These are phyloP conservation scores for Cordyceps farinosa DNA, from an alignment of 2,329 filamentous ascomycete species.

Conservation along the genomic window DNA sequence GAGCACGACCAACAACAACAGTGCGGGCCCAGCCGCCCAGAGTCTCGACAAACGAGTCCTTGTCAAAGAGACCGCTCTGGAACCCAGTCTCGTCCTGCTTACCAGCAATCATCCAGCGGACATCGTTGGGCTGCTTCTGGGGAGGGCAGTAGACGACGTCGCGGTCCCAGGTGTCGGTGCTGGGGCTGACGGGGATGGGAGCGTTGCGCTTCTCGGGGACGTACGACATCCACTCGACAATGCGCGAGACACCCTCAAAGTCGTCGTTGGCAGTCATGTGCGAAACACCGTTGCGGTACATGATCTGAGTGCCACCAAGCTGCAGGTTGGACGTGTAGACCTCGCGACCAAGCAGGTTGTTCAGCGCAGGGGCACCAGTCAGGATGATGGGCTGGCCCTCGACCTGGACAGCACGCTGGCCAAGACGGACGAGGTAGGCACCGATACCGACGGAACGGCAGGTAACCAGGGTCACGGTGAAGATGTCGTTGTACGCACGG, in stretches of 20 bases:
- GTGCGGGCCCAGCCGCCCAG: constrained; percentile 97
- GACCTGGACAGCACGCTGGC: constrained; percentile 97
- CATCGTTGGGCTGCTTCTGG: constrained; percentile 83
- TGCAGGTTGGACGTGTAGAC: constrained; percentile 99
- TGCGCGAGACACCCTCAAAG: constrained; percentile 96
- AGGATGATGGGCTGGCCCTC: constrained; percentile 98
- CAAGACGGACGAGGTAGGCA: constrained; percentile 96
- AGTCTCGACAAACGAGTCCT: constrained; percentile 92
- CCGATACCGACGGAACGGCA: constrained; percentile 99
- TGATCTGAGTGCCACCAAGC: constrained; percentile 99
- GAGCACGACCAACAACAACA: constrained; percentile 92
- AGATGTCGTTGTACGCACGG: constrained; percentile 96
- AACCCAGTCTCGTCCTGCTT: constrained; percentile 74
- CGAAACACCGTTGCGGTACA: constrained; percentile 99
- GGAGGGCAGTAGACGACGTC: constrained; percentile 81
- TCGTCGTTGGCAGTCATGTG: constrained; percentile 98
- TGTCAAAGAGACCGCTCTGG: constrained; percentile 90
- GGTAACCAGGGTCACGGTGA: constrained; percentile 95
- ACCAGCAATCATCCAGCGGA: constrained; percentile 88
- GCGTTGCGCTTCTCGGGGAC: constrained; percentile 93
- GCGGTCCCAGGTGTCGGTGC: constrained; percentile 85
- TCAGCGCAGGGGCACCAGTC: constrained; percentile 93
- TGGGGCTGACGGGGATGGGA: constrained; percentile 87
- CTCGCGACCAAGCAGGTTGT: constrained; percentile 96
- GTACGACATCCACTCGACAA: constrained; percentile 97